Percentiles rank a stretch among this genome's conserved stretches.
These are phyloP conservation scores for Xylogone sp. DNA, from an alignment of 2,329 filamentous ascomycete genomes.

Conservation along the genomic window DNA sequence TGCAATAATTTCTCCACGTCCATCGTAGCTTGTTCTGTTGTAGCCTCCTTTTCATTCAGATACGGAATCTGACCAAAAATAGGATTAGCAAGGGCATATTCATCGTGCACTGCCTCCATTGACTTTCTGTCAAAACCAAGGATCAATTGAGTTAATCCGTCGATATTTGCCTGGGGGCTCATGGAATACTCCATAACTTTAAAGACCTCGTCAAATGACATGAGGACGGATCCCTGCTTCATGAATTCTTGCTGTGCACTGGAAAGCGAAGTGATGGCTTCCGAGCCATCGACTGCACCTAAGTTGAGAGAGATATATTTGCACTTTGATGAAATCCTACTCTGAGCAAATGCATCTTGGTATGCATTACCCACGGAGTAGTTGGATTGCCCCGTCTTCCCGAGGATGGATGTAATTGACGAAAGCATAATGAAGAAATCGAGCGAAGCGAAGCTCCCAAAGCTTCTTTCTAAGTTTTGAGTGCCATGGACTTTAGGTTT, in stretches of 20 bases:
- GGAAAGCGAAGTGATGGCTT: constrained; percentile 6
- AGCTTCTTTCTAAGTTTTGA: constrained; percentile 8
- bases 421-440: constrained; percentile 14
- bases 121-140: constrained; percentile 17
- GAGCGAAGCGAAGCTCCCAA: constrained; percentile 2
- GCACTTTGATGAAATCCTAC: neutral
- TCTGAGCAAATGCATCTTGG: constrained; percentile 17
- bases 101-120: constrained; percentile 15
- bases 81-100: constrained; percentile 13
- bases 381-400: constrained; percentile 26
- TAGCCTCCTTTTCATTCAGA: constrained; percentile 1
- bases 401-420: constrained; percentile 6
- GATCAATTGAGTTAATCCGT: constrained; percentile 7
- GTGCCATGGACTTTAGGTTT: constrained; percentile 13
- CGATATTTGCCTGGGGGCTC: constrained; percentile 12
- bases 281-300: constrained; percentile 14
- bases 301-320: constrained; percentile 18
- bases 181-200: constrained; percentile 18
- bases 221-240: constrained; percentile 9
- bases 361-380: constrained; percentile 31
- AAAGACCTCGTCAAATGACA: constrained; percentile 21
- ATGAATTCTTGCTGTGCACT: constrained; percentile 7
- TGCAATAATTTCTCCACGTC: neutral
- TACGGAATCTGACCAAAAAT: constrained; percentile 17
- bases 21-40: neutral